phyloP scores from a whole-genome alignment of 805 yeast genomes.

The Torulaspora franciscae region DNA sequence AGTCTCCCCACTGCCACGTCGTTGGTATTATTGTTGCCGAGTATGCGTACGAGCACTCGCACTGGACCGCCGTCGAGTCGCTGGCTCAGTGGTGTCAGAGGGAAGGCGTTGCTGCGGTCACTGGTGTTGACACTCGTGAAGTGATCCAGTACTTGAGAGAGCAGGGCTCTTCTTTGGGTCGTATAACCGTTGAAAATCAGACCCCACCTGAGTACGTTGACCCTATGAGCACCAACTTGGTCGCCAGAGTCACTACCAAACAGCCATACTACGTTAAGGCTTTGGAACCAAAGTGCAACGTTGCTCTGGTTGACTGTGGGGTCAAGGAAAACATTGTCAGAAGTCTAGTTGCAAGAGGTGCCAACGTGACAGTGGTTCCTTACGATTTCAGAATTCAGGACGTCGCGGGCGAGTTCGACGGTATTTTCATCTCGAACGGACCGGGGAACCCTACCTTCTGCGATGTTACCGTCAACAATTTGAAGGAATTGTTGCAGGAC shows the following conservation, averaged over 20 bases:
- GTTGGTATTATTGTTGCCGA: constrained; percentile 95
- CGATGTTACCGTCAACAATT: constrained; percentile 65
- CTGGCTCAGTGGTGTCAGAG: constrained; percentile 94
- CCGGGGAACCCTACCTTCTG: constrained; percentile 98
- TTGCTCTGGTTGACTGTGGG: constrained; percentile 96
- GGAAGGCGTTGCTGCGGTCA: constrained; percentile 91
- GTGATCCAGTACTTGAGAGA: constrained; percentile 90
- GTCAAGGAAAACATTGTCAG: constrained; percentile 96
- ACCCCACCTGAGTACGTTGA: constrained; percentile 59
- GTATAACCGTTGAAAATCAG: constrained; percentile 65
- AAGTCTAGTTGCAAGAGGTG: constrained; percentile 91
- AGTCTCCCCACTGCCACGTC: constrained; percentile 86
- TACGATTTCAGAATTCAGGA: constrained; percentile 90
- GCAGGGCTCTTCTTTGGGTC: constrained; percentile 90
- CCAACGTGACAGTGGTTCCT: constrained; percentile 94
- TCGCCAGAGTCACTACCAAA: constrained; percentile 89
- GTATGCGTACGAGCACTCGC: constrained; percentile 93
- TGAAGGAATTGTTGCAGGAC: constrained; percentile 64
- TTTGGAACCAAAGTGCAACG: constrained; percentile 46
- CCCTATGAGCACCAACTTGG: constrained; percentile 86
- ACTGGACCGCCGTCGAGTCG: constrained; percentile 98
- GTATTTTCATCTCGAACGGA: constrained; percentile 90
- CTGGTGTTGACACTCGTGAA: constrained; percentile 97
- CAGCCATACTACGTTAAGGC: constrained; percentile 87
- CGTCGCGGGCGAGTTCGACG: constrained; percentile 88